Evolutionary conservation across 495 filamentous ascomycete species (phyloP).

Genomic region (Penicillium desertorum): DNA sequence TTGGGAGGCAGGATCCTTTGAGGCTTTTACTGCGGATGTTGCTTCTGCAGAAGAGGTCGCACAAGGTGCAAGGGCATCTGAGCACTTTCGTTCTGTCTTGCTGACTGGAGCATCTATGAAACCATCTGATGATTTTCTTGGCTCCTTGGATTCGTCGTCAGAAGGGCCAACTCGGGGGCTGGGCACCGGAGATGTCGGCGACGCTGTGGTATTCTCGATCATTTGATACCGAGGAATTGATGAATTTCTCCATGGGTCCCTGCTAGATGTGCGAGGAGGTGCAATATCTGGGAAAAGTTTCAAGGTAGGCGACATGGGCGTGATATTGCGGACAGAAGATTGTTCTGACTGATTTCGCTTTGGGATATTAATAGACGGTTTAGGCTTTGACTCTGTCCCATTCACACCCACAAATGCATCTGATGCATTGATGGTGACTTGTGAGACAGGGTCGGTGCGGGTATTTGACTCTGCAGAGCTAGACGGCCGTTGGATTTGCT

Average conservation of each 20-base stretch:
- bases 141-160: not conserved
- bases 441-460: not conserved
- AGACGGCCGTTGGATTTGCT: conserved; percentile 12
- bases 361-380: conserved; percentile 7
- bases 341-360: conserved; percentile 11
- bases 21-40: not conserved
- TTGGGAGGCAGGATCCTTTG: conserved; percentile 11
- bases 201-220: conserved; percentile 13
- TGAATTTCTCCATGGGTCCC: conserved; percentile 31
- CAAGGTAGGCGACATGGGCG: conserved; percentile 27
- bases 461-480: conserved; percentile 13
- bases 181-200: not conserved
- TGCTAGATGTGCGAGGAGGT: conserved; percentile 38
- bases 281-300: conserved; percentile 43
- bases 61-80: conserved; percentile 11
- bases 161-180: not conserved
- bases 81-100: conserved; percentile 7
- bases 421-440: not conserved
- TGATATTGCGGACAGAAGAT: conserved; percentile 13
- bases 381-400: not conserved
- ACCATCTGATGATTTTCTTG: conserved; percentile 2
- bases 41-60: not conserved
- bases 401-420: not conserved
- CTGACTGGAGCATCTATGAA: not conserved
- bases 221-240: conserved; percentile 22